Conservation (phyloP, 2,329 filamentous ascomycete genomes). For the Helotiales sp. region DNA sequence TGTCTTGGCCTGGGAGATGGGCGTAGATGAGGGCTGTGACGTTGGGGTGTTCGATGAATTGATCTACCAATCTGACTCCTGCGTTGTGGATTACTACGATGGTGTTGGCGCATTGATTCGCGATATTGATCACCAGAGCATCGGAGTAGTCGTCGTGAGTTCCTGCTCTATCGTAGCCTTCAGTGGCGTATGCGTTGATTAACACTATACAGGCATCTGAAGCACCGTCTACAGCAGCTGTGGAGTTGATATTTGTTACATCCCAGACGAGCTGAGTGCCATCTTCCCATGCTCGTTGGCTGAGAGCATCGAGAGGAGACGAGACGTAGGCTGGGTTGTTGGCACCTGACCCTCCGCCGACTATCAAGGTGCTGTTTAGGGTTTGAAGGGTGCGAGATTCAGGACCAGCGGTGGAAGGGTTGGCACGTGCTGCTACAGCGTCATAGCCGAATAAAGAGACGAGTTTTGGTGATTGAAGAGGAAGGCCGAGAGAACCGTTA, state of each 20-base stretch:
- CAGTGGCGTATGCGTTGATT: constrained; percentile 68
- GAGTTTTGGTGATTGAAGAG: constrained; percentile 47
- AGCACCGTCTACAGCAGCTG: constrained; percentile 43
- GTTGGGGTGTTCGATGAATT: constrained; percentile 58
- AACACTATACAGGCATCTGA: constrained; percentile 69
- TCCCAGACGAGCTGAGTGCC: constrained; percentile 61
- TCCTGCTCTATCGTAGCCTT: constrained; percentile 64
- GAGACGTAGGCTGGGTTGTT: constrained; percentile 49
- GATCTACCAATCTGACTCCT: constrained; percentile 58
- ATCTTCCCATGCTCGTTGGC: constrained; percentile 52
- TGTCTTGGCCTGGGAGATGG: constrained; percentile 61
- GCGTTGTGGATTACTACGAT: constrained; percentile 65
- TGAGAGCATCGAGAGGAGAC: constrained; percentile 56
- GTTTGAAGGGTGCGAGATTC: not conserved
- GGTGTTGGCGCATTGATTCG: constrained; percentile 54
- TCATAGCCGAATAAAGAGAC: constrained; percentile 65
- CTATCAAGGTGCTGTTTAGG: constrained; percentile 2
- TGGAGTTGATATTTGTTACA: constrained; percentile 40
- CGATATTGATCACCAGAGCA: constrained; percentile 55
- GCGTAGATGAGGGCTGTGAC: constrained; percentile 63
- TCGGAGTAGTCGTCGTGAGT: constrained; percentile 63
- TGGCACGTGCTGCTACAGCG: constrained; percentile 32
- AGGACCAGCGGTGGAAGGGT: not conserved
- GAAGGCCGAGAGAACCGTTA: constrained; percentile 43
- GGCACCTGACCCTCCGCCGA: constrained; percentile 45